Conservation (phyloP, 2,329 filamentous ascomycete species). For the Fusarium odoratissimum region DNA sequence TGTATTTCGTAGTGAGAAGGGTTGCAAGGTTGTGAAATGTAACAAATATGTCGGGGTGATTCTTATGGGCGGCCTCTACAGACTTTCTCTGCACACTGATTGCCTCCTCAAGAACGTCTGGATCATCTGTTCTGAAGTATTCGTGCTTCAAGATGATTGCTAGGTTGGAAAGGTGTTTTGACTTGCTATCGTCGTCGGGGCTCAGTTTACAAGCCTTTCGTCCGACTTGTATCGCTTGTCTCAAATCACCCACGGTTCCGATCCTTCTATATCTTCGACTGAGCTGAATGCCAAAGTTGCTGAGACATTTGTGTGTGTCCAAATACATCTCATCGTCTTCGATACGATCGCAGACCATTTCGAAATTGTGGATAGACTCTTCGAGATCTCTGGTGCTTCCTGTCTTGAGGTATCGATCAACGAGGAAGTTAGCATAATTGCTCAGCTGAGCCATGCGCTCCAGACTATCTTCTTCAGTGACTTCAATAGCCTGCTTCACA, state of each 20-base stretch:
- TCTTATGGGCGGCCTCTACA: background rate
- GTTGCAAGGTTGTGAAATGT: background rate
- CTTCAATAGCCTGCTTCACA: background rate
- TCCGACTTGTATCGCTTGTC: background rate
- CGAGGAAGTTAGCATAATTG: background rate
- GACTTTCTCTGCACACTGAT: background rate
- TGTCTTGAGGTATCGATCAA: background rate
- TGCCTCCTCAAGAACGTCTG: background rate
- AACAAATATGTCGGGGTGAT: background rate
- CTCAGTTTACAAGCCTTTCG: background rate
- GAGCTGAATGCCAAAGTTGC: background rate
- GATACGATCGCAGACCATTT: background rate
- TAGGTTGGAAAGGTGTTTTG: background rate
- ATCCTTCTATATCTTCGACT: background rate
- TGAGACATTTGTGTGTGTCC: background rate
- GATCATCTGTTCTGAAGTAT: background rate
- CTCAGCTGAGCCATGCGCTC: background rate
- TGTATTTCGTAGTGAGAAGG: background rate
- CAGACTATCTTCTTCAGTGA: background rate
- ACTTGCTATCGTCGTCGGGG: background rate
- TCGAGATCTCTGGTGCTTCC: background rate
- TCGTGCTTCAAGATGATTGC: background rate
- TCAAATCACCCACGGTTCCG: background rate
- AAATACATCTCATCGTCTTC: background rate
- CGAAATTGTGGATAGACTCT: background rate